phyloP scores from a whole-genome alignment of 805 yeast species.

The Phaffomyces thermotolerans region DNA sequence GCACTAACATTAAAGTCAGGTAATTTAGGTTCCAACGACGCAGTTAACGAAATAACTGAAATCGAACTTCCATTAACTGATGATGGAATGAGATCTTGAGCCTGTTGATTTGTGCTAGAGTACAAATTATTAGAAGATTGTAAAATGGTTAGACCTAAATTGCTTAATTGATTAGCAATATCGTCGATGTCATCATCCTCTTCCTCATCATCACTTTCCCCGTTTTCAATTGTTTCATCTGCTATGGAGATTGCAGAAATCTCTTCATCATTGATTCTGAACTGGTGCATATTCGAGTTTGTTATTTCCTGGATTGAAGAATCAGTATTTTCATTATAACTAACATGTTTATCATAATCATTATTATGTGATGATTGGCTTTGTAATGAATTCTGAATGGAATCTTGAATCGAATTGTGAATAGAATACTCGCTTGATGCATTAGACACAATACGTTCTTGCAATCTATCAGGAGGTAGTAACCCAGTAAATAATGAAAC shows the following conservation, averaged over 20 bases:
- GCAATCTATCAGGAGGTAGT: background rate
- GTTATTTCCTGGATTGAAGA: conserved; percentile 8
- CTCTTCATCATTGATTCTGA: background rate
- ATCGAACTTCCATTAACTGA: background rate
- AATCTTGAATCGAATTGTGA: conserved; percentile 10
- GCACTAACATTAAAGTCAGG: background rate
- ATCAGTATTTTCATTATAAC: background rate
- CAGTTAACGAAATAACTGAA: too few relatives aligned
- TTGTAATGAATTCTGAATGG: conserved; percentile 3
- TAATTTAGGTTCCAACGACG: background rate
- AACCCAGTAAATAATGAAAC: background rate
- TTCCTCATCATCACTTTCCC: background rate
- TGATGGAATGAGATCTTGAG: background rate
- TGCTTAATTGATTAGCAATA: conserved; percentile 1
- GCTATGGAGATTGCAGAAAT: background rate
- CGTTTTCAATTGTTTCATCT: background rate
- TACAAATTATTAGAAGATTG: background rate
- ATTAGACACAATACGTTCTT: background rate
- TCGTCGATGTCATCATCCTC: background rate
- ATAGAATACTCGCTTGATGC: conserved; percentile 5
- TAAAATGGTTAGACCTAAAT: conserved; percentile 3
- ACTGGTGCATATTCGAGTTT: background rate
- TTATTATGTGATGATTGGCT: conserved; percentile 3
- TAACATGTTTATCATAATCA: conserved; percentile 1
- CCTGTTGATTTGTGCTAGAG: background rate